Evolutionary conservation across 1,284 basidiomycete species (phyloP), one percentile per base, ranked within the genome.

Genomic region (Naganishia sp.): DNA sequence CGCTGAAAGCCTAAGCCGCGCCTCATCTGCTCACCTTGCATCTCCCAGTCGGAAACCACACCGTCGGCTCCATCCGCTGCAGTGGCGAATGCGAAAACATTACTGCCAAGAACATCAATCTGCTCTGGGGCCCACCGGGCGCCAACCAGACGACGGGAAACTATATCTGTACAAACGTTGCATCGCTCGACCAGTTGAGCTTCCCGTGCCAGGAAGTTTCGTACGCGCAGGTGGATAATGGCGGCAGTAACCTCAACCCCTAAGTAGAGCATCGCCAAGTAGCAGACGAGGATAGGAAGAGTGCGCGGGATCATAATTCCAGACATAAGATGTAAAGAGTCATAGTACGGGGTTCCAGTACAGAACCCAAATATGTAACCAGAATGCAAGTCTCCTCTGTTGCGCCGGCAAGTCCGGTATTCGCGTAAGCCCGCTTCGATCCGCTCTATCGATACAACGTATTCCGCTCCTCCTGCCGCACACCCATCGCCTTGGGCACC

Each of bases 41-140:
- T 16, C 28, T 36, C 23, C 10, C 57, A 61, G 59, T 71, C 9
- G 72, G 77, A 53, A 81, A 82, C 52, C 75, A 82, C 3, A 81
- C 82, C 1, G 86, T 87, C 3, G 86, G 85, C 5, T 80, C 80
- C 10, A 77, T 88, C 45, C 77, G 80, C 33, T 88, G 87, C 74
- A 87, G 86, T 13, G 73, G 74, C 7, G 69, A 72, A 45, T 82
- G 81, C 71, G 66, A 73, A 39, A 75, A 80, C 70, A 78, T 82
- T 72, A 81, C 79, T 10, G 80, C 80, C 13, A 72, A 25, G 82
- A 84, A 6, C 82, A 82, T 72, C 13, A 18, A 66, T 48, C 25
- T 73, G 15, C 45, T n/a, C 6, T 52, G 64, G 49, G 55, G 48
- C n/a, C 21, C 55, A 13, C 49, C 55, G 9, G 50, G 48, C 44